Percentiles rank a stretch among this genome's conserved stretches.
phyloP scores from a whole-genome alignment of 2,329 filamentous ascomycete genomes.

The Reticulascus tulasneorum region DNA sequence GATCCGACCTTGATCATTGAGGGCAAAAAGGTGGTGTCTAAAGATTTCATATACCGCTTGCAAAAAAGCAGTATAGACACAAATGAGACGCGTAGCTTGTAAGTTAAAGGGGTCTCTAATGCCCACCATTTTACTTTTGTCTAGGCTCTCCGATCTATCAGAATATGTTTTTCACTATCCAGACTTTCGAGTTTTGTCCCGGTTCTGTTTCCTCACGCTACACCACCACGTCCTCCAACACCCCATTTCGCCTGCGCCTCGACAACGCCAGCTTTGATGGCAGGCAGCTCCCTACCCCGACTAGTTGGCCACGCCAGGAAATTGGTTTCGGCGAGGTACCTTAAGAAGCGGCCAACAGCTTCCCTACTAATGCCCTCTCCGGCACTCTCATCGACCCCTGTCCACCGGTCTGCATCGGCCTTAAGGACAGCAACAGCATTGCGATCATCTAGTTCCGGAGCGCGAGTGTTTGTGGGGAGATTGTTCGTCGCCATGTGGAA shows the following conservation, averaged over 20 bases:
- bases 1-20: too few relatives aligned
- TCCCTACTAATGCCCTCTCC: constrained; percentile 28
- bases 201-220: too few relatives aligned
- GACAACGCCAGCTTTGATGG: constrained; percentile 15
- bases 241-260: constrained; percentile 17
- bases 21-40: too few relatives aligned
- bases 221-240: constrained; percentile 16
- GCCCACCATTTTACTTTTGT: too few relatives aligned
- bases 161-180: too few relatives aligned
- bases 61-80: too few relatives aligned
- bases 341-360: constrained; percentile 21
- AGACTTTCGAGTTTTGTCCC: too few relatives aligned
- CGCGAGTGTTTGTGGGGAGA: constrained; percentile 64
- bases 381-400: constrained; percentile 52
- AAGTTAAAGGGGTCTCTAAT: too few relatives aligned
- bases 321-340: constrained; percentile 23
- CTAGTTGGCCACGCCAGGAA: constrained; percentile 25
- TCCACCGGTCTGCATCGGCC: constrained; percentile 56
- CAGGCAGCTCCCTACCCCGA: constrained; percentile 20
- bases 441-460: constrained; percentile 69
- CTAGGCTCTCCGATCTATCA: too few relatives aligned
- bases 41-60: too few relatives aligned
- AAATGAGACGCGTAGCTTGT: too few relatives aligned
- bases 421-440: constrained; percentile 57
- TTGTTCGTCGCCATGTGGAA: constrained; percentile 69